Base-by-base conservation (phyloP, 768 basidiomycete genomes). In the Agrocybe praecox region DNA sequence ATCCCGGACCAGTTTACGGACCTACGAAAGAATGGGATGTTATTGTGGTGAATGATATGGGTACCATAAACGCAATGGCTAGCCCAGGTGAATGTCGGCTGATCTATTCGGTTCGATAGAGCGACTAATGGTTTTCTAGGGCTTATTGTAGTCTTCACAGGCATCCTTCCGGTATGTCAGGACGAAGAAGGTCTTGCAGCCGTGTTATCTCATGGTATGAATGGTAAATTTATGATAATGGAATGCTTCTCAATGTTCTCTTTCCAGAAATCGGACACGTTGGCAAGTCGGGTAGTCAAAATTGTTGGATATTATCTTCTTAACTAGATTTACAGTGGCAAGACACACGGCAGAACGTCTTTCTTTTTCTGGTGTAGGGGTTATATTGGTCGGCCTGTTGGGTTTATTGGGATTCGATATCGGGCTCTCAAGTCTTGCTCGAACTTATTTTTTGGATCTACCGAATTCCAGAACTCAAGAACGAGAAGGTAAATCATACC, bases 401-500 rank as follows among this genome's bases (percentile, higher is more conserved):
- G 70, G 80, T 6, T 23, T 75, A 1, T 29, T 89, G 0, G 88
- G 88, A 2, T 40, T 91, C 6, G 86, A 87, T 53, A 67, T 80
- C 18, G 81, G 81, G 11, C 21, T 93, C 2, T 74, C 82, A 1
- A 58, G 74, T 23, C 11, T 85, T 5, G 34, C 85, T 21, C 74
- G 83, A 11, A 79, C 73, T 0, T 70, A 85, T 26, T 54, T 91
- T 2, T 68, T 90, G 29, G 82, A 89, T 19, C 80, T 96, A 2
- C 96, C 96, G 0, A 93, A 97, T 69, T 92, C 90, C 0, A 76
- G 96, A 50, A 84, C 74, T 18, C 84, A 89, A 46, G 96, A 98
- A 69, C 75, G 80, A 3, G 95, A 98, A 81, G 91, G 91, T 86
- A 22, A n/a, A n/a, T n/a, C n/a, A n/a, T n/a, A n/a, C n/a, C n/a